Evolutionary conservation across 495 filamentous ascomycete genomes (phyloP).

Genomic region (Pyronema domesticum): DNA sequence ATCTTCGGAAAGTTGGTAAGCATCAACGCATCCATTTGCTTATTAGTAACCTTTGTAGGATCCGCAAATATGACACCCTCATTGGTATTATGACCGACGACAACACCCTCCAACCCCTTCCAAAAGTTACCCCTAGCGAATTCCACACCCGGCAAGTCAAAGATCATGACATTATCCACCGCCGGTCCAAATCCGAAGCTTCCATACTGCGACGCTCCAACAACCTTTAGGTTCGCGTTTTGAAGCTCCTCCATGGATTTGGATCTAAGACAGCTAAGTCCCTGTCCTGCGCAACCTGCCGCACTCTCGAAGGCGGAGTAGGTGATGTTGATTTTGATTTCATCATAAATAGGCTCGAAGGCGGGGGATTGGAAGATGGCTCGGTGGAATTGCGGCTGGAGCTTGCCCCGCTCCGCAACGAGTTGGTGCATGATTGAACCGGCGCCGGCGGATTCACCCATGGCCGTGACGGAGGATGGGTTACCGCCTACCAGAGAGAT

Average conservation of each 20-base stretch:
- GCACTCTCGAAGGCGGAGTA: constrained; percentile 30
- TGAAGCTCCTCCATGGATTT: constrained; percentile 26
- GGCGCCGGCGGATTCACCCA: constrained; percentile 29
- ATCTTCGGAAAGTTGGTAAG: constrained; percentile 11
- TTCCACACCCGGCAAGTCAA: constrained; percentile 31
- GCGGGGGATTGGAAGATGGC: constrained; percentile 33
- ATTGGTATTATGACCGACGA: constrained; percentile 15
- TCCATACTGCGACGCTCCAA: constrained; percentile 24
- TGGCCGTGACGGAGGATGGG: constrained; percentile 33
- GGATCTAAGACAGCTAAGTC: constrained; percentile 29
- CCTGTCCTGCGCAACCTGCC: constrained; percentile 32
- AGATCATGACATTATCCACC: constrained; percentile 31
- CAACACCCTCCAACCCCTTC: constrained; percentile 13
- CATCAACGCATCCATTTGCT: constrained; percentile 7
- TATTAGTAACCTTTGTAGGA: constrained; percentile 10
- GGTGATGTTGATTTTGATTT: constrained; percentile 25
- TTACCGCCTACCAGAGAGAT: constrained; percentile 37
- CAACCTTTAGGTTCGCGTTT: constrained; percentile 28
- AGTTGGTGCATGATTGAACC: constrained; percentile 30
- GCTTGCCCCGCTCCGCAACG: constrained; percentile 26
- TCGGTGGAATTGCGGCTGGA: constrained; percentile 30
- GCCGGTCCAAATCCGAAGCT: constrained; percentile 31
- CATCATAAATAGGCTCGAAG: constrained; percentile 30
- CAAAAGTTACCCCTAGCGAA: constrained; percentile 27
- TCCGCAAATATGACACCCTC: constrained; percentile 17